Evolutionary conservation across 345 rosid species (phyloP).

Genomic region (Cochlearia excelsa): DNA sequence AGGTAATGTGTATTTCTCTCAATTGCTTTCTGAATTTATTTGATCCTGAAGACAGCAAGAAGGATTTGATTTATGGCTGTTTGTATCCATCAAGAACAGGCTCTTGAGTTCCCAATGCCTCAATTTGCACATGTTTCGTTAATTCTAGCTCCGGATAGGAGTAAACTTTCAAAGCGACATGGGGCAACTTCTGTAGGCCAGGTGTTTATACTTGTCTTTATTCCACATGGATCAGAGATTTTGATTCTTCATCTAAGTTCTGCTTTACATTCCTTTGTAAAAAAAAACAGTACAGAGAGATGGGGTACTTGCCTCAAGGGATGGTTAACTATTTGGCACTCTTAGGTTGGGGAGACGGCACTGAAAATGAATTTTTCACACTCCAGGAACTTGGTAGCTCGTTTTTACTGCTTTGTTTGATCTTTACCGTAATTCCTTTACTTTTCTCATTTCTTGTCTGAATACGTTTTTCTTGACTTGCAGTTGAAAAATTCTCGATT

Average conservation of each 20-base stretch:
- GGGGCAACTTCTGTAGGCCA: slow-evolving; percentile 98
- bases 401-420: slow-evolving; percentile 5
- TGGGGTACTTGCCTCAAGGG: slow-evolving; percentile 91
- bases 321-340: slow-evolving; percentile 95
- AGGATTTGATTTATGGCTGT: slow-evolving; percentile 15
- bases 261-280: neutral
- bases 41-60: slow-evolving; percentile 19
- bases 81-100: slow-evolving; percentile 48
- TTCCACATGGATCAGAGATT: slow-evolving; percentile 6
- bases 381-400: slow-evolving; percentile 75
- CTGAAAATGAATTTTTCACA: slow-evolving; percentile 89
- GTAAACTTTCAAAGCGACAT: slow-evolving; percentile 90
- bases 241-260: slow-evolving; percentile 13
- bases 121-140: slow-evolving; percentile 86
- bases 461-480: slow-evolving; percentile 32
- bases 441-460: slow-evolving; percentile 24
- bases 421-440: slow-evolving; percentile 2
- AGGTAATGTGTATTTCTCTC: slow-evolving; percentile 46
- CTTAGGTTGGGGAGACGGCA: slow-evolving; percentile 99
- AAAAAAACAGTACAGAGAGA: slow-evolving; percentile 69
- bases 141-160: slow-evolving; percentile 92
- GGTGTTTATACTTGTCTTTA: slow-evolving; percentile 41
- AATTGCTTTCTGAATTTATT: slow-evolving; percentile 14
- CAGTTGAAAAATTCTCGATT: slow-evolving; percentile 84
- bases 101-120: slow-evolving; percentile 89